These are phyloP conservation scores for Pyrenophora tritici-repentis DNA, from an alignment of 2,329 filamentous ascomycete species.

Conservation along the genomic window DNA sequence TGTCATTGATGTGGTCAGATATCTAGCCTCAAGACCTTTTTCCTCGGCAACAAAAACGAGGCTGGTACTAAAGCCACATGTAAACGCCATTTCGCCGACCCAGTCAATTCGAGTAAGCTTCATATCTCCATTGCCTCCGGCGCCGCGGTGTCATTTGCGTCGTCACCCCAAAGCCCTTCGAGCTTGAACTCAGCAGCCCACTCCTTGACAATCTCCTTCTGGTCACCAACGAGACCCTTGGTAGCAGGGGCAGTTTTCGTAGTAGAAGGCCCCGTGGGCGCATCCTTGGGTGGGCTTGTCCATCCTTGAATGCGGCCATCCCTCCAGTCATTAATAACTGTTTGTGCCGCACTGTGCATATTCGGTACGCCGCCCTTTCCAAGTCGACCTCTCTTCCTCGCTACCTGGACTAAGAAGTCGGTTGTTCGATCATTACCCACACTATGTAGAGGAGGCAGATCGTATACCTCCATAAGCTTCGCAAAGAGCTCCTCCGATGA, in stretches of 20 bases:
- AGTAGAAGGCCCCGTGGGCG: constrained; percentile 55
- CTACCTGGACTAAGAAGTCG: constrained; percentile 93
- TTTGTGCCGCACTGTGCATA: constrained; percentile 82
- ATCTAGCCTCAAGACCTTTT: constrained; percentile 10
- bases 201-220: constrained; percentile 84
- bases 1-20: constrained; percentile 22
- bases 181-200: constrained; percentile 96
- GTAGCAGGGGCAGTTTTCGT: constrained; percentile 45
- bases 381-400: constrained; percentile 86
- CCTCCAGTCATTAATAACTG: constrained; percentile 94
- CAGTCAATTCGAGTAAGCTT: constrained; percentile 12
- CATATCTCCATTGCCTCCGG: constrained; percentile 45
- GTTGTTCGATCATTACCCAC: constrained; percentile 76
- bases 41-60: constrained; percentile 6
- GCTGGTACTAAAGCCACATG: not conserved
- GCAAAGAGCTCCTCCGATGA: constrained; percentile 72
- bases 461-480: constrained; percentile 82
- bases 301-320: constrained; percentile 94
- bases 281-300: constrained; percentile 74
- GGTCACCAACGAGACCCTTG: constrained; percentile 58
- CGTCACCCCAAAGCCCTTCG: constrained; percentile 87
- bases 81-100: constrained; percentile 18
- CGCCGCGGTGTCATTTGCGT: constrained; percentile 42
- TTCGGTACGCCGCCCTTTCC: constrained; percentile 92
- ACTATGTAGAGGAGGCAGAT: constrained; percentile 75